Evolutionary conservation across 2,329 filamentous ascomycete species (phyloP), one percentile per base, ranked within the genome.

Genomic region (Diaporthe caulivora): DNA sequence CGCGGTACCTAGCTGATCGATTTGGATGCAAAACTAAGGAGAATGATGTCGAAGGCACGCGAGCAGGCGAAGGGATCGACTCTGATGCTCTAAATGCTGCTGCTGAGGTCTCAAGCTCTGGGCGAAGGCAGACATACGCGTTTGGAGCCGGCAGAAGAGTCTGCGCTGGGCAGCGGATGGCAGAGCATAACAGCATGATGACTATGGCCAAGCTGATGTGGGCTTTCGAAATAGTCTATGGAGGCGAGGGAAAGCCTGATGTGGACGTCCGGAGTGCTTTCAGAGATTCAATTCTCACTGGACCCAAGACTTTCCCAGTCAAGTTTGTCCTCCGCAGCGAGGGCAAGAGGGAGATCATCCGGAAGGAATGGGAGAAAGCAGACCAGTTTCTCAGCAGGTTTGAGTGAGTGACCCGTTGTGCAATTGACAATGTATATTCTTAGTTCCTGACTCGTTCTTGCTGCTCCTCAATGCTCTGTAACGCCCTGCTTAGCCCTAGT

Each of bases 1-100:
- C 71, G 15, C 76, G 76, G 2, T 77, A 74, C 21, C 44, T 77
- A n/a, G 49, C 34, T 10, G 75, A 76, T 24, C 57, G 26, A 7
- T 76, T 67, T 31, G 76, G 76, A 1, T 26, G 53, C 24, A 71
- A n/a, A 18, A n/a, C 42, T n/a, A 54, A 74, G 18, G 29, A 64
- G 2, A 29, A 21, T 18, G 68, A 62, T 9, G 8, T 24, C 26
- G 60, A 29, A n/a, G 11, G 49, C 26, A 13, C 18, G 42, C 18
- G 15, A 18, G 29, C 7, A 24, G 42, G 31, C 31, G 15, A 29
- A 10, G 54, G 29, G 2, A 40, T 72, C 21, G 49, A 40, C 40
- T n/a, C 47, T 11, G 37, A 24, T 17, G 26, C 60, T 8, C 51
- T 49, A 11, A 44, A 72, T 17, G 49, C 70, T 18, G 40, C 70